These are phyloP conservation scores for Phytopythium mirpurense DNA, from an alignment of 352 stramenopile species.

Conservation along the genomic window DNA sequence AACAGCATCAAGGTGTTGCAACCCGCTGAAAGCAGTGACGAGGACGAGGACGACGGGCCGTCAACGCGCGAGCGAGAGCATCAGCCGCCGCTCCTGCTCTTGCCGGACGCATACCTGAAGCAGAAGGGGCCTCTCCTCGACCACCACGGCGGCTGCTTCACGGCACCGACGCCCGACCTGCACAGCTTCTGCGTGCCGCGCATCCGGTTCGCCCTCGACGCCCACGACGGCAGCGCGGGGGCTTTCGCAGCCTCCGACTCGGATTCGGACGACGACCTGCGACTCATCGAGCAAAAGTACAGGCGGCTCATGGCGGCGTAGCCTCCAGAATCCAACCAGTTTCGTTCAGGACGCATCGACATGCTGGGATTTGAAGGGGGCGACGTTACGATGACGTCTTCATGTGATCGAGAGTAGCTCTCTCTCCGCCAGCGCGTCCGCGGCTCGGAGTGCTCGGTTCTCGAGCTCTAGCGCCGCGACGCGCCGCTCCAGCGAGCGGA, in stretches of 20 bases:
- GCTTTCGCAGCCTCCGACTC: conserved; percentile 33
- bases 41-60: conserved; percentile 12
- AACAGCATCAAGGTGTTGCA: not conserved
- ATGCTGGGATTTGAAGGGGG: not conserved
- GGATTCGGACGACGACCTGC: conserved; percentile 64
- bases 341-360: no score
- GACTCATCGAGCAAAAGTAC: conserved; percentile 77
- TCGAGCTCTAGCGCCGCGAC: conserved; percentile 13
- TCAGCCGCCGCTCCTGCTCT: conserved; percentile 12
- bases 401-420: not conserved
- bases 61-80: not conserved
- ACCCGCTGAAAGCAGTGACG: not conserved
- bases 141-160: conserved; percentile 47
- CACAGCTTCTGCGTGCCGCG: conserved; percentile 75
- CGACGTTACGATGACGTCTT: not conserved
- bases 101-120: conserved; percentile 41
- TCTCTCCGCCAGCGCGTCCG: no score
- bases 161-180: conserved; percentile 36
- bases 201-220: conserved; percentile 47
- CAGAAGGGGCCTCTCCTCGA: conserved; percentile 43
- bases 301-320: conserved; percentile 32
- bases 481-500: conserved; percentile 19
- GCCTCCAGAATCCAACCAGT: no score
- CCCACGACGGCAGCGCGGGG: not conserved
- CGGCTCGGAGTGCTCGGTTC: conserved; percentile 8